Conservation (phyloP, 495 filamentous ascomycete species). For the Neurospora sp. region DNA sequence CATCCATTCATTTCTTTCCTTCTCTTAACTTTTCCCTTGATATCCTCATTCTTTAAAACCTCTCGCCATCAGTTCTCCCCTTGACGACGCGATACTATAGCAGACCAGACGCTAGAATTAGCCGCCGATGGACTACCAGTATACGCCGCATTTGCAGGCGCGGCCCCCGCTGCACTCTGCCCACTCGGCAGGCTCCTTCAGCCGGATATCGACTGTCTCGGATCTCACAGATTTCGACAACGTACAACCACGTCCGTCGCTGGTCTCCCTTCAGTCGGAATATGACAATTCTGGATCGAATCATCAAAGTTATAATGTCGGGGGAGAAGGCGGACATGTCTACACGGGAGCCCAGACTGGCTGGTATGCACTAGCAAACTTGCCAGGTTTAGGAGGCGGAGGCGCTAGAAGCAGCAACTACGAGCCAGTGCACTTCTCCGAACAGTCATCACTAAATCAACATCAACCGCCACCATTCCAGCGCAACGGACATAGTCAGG, state of each 20-base stretch:
- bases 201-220: conserved; percentile 35
- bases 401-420: conserved; percentile 18
- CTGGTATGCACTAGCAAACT: conserved; percentile 9
- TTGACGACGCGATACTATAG: background rate
- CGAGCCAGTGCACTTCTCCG: conserved; percentile 17
- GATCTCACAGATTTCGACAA: conserved; percentile 25
- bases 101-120: background rate
- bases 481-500: conserved; percentile 3
- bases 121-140: conserved; percentile 12
- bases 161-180: conserved; percentile 14
- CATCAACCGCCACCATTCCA: background rate
- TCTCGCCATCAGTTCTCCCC: background rate
- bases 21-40: background rate
- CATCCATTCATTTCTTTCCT: background rate
- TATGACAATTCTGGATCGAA: conserved; percentile 9
- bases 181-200: conserved; percentile 18
- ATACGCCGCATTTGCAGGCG: conserved; percentile 7
- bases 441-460: background rate
- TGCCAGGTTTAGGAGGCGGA: conserved; percentile 2
- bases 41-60: background rate
- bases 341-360: conserved; percentile 5
- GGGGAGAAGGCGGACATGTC: conserved; percentile 1
- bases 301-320: background rate
- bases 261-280: conserved; percentile 31
- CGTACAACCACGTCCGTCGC: conserved; percentile 29